phyloP scores from a whole-genome alignment of 371 early-diverging fungal species.

The Mortierella sp. region DNA sequence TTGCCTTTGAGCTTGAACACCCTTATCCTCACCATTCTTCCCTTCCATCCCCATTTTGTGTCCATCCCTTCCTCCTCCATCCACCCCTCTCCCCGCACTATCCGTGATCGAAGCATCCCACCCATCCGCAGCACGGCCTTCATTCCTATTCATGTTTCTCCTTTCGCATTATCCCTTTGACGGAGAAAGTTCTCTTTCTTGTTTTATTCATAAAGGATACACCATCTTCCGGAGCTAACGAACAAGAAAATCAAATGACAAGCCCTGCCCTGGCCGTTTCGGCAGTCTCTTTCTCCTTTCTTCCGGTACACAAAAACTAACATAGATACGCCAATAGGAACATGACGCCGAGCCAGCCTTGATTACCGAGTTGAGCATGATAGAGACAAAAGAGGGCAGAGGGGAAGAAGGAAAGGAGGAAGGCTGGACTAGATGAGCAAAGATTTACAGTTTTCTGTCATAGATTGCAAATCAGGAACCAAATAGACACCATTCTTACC shows the following conservation, averaged over 20 bases:
- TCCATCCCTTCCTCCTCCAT: not conserved
- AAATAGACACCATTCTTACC: not conserved
- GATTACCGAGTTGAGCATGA: not conserved
- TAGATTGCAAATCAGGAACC: conserved; percentile 5
- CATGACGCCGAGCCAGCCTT: not conserved
- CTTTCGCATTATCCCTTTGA: not conserved
- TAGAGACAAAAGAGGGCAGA: no score
- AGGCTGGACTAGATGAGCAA: not conserved
- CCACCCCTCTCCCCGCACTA: not conserved
- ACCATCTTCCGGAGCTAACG: not conserved
- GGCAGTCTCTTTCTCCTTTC: not conserved
- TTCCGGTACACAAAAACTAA: not conserved
- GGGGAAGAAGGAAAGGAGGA: not conserved
- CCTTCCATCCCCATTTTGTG: not conserved
- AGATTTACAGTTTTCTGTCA: not conserved
- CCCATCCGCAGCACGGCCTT: not conserved
- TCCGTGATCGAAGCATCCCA: not conserved
- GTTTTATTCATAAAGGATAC: not conserved
- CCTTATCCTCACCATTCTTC: not conserved
- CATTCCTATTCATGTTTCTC: not conserved
- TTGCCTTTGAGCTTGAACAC: not conserved
- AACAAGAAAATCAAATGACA: not conserved
- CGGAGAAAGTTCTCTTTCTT: not conserved
- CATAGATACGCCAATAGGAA: not conserved
- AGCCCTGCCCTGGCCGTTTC: not conserved